Conservation (phyloP, 1,139 yeast genomes). For the Kazachstania sp. region DNA sequence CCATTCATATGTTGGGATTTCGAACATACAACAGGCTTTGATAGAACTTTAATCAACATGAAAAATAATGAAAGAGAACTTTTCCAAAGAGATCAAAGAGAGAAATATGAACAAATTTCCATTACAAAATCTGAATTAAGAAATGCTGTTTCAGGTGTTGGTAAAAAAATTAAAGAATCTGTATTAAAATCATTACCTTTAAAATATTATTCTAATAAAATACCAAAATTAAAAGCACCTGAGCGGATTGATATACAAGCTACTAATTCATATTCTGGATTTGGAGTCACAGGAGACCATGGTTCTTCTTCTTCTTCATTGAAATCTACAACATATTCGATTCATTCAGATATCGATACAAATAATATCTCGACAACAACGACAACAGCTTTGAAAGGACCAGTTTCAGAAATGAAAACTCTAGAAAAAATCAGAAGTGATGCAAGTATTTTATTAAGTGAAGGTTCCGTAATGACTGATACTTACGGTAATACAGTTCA, state of each 20-base stretch:
- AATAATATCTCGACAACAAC: not conserved
- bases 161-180: constrained; percentile 54
- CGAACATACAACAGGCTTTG: constrained; percentile 14
- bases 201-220: constrained; percentile 3
- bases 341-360: not conserved
- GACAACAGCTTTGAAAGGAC: not conserved
- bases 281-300: not conserved
- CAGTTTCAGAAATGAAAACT: not conserved
- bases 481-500: not conserved
- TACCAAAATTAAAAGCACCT: not conserved
- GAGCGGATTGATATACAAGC: not conserved
- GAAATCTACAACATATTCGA: not conserved
- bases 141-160: constrained; percentile 74
- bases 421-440: constrained; percentile 6
- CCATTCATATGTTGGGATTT: constrained; percentile 45
- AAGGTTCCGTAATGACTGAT: constrained; percentile 15
- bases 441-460: constrained; percentile 15
- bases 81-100: constrained; percentile 25
- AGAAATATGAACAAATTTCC: constrained; percentile 37
- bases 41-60: constrained; percentile 11
- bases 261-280: not conserved
- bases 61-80: constrained; percentile 16
- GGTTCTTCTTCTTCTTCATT: constrained; percentile 2
- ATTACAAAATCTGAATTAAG: constrained; percentile 64
- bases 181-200: constrained; percentile 44